Conservation (phyloP, 164 flowering plant species). For the Macadamia tetraphylla region DNA sequence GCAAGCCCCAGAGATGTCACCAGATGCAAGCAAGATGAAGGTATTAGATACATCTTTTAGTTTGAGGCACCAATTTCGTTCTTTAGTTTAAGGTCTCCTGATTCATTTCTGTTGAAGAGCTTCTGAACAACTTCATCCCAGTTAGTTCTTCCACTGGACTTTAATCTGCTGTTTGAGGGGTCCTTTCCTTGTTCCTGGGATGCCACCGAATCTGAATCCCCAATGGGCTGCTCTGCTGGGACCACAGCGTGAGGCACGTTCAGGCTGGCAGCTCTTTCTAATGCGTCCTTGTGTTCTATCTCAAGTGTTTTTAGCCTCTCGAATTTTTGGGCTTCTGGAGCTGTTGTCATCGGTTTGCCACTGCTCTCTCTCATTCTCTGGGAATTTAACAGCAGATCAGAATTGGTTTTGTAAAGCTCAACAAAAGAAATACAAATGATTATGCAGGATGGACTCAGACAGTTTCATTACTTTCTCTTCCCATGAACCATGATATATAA, state of each 20-base stretch:
- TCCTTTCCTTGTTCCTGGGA: constrained; percentile 12
- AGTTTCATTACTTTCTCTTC: too few relatives aligned
- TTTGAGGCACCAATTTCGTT: constrained; percentile 17
- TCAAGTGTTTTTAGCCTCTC: constrained; percentile 62
- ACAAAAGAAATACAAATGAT: too few relatives aligned
- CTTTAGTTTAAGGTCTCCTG: constrained; percentile 36
- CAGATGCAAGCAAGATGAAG: not conserved
- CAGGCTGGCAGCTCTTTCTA: constrained; percentile 81
- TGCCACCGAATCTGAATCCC: constrained; percentile 13
- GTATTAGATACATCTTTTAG: not conserved
- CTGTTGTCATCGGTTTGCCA: constrained; percentile 33
- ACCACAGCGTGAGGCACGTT: constrained; percentile 72
- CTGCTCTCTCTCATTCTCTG: constrained; percentile 53
- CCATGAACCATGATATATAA: too few relatives aligned
- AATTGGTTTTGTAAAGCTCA: not conserved
- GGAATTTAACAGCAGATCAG: not conserved
- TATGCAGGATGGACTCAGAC: too few relatives aligned
- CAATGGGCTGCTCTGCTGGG: constrained; percentile 22
- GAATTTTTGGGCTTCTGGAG: constrained; percentile 55
- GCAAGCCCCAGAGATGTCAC: not conserved
- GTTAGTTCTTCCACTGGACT: constrained; percentile 29
- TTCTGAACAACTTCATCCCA: constrained; percentile 65
- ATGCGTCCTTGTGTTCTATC: constrained; percentile 82
- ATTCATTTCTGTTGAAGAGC: constrained; percentile 44
- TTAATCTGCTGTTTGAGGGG: constrained; percentile 13